phyloP scores from a whole-genome alignment of 2,329 filamentous ascomycete species.

The Aspergillus sp. region DNA sequence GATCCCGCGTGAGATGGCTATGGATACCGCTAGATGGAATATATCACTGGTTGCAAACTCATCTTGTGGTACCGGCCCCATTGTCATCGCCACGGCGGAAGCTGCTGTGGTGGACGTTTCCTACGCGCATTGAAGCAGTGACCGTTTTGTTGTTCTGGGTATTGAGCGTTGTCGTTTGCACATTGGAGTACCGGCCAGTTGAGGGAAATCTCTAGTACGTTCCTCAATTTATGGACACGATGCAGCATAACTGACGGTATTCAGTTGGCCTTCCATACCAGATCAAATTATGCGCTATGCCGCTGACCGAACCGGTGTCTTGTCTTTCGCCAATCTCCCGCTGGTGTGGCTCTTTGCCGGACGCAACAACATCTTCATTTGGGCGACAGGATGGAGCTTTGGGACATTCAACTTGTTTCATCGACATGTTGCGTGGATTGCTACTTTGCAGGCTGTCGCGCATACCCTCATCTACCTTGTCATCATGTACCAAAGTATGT shows the following conservation, averaged over 20 bases:
- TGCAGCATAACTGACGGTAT: slow-evolving; percentile 9
- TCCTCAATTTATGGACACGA: too few relatives aligned
- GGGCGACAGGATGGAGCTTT: slow-evolving; percentile 70
- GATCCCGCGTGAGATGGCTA: not conserved
- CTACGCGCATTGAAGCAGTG: slow-evolving; percentile 51
- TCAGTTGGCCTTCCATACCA: slow-evolving; percentile 31
- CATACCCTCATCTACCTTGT: slow-evolving; percentile 64
- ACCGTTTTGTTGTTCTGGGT: slow-evolving; percentile 49
- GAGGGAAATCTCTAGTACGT: slow-evolving; percentile 52
- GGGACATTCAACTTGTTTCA: slow-evolving; percentile 68
- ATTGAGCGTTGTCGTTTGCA: slow-evolving; percentile 48
- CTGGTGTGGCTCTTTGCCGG: slow-evolving; percentile 68
- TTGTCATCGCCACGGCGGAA: slow-evolving; percentile 46
- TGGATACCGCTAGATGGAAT: slow-evolving; percentile 10
- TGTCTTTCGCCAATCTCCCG: slow-evolving; percentile 65
- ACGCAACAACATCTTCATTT: slow-evolving; percentile 67
- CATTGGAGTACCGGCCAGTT: slow-evolving; percentile 49
- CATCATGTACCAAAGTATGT: slow-evolving; percentile 31
- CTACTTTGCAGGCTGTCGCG: slow-evolving; percentile 62
- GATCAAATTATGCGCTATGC: slow-evolving; percentile 57
- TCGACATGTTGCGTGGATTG: slow-evolving; percentile 64
- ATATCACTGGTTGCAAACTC: slow-evolving; percentile 38
- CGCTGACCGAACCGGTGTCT: slow-evolving; percentile 64
- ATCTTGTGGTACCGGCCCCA: slow-evolving; percentile 48
- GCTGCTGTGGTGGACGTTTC: slow-evolving; percentile 49